Conservation (phyloP, 805 yeast species). For the Millerozyma miso region DNA sequence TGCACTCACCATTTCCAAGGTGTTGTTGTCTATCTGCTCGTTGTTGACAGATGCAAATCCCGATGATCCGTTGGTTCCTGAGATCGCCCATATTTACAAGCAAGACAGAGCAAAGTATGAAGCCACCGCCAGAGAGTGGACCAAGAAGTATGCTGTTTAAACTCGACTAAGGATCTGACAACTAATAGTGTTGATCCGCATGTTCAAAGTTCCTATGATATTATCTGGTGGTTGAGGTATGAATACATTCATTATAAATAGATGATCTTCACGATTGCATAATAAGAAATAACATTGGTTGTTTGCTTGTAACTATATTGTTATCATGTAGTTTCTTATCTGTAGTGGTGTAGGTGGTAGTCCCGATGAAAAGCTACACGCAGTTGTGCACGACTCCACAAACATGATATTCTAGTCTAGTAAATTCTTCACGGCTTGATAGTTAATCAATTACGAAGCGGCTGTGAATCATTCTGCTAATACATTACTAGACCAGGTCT, state of each 20-base stretch:
- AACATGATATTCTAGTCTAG: background rate
- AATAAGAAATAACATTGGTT: slow-evolving; percentile 1
- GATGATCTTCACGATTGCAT: slow-evolving; percentile 11
- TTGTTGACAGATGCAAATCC: slow-evolving; percentile 97
- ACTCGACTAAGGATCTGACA: background rate
- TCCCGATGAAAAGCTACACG: background rate
- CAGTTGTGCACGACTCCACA: background rate
- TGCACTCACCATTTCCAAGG: slow-evolving; percentile 93
- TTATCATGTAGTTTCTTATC: background rate
- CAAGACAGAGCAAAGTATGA: slow-evolving; percentile 92
- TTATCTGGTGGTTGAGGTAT: slow-evolving; percentile 4
- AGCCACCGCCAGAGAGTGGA: slow-evolving; percentile 98
- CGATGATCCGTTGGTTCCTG: slow-evolving; percentile 98
- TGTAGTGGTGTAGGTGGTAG: background rate
- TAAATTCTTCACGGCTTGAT: background rate
- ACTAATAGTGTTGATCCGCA: background rate
- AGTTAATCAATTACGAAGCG: background rate
- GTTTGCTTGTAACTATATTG: background rate
- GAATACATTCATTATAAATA: slow-evolving; percentile 7
- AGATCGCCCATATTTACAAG: slow-evolving; percentile 94
- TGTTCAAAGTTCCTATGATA: slow-evolving; percentile 4
- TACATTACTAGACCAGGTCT: too few relatives aligned
- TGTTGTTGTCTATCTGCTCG: slow-evolving; percentile 89
- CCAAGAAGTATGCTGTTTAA: slow-evolving; percentile 92
- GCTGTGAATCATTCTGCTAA: background rate